phyloP scores from a whole-genome alignment of 805 yeast species.

The Priceomyces melissophilus region DNA sequence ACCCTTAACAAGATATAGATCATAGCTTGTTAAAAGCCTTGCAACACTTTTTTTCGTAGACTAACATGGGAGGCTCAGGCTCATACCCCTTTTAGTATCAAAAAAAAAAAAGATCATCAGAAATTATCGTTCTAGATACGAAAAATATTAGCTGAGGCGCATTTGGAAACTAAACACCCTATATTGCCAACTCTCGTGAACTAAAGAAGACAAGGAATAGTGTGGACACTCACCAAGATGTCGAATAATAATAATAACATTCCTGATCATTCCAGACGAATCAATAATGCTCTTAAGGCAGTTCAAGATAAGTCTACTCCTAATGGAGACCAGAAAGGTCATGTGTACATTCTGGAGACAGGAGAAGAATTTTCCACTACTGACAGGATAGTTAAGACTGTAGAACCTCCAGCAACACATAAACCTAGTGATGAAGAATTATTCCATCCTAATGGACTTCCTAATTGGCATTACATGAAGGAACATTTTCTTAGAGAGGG shows the following conservation, averaged over 20 bases:
- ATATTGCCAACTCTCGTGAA: too few species aligned
- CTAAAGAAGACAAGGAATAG: background rate
- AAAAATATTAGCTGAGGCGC: too few species aligned
- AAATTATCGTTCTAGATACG: too few species aligned
- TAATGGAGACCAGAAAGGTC: constrained; percentile 31
- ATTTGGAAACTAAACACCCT: too few species aligned
- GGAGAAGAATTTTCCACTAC: constrained; percentile 55
- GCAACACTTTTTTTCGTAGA: too few species aligned
- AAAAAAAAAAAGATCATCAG: too few species aligned
- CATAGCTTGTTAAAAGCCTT: too few species aligned
- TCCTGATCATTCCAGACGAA: constrained; percentile 25
- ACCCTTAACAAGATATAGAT: too few species aligned
- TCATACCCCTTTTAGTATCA: too few species aligned
- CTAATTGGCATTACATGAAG: constrained; percentile 67
- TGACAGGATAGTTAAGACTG: constrained; percentile 54
- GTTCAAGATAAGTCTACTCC: constrained; percentile 41
- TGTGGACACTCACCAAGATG: constrained; percentile 1
- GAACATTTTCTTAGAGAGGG: constrained; percentile 82
- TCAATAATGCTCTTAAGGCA: constrained; percentile 63
- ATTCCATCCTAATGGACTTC: constrained; percentile 60
- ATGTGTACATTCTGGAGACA: constrained; percentile 51
- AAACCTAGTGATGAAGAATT: constrained; percentile 68
- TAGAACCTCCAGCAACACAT: constrained; percentile 62
- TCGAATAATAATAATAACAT: constrained; percentile 6
- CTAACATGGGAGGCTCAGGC: too few species aligned